Evolutionary conservation across 2,329 filamentous ascomycete species (phyloP).

Genomic region (Arthrinium phaeospermum): DNA sequence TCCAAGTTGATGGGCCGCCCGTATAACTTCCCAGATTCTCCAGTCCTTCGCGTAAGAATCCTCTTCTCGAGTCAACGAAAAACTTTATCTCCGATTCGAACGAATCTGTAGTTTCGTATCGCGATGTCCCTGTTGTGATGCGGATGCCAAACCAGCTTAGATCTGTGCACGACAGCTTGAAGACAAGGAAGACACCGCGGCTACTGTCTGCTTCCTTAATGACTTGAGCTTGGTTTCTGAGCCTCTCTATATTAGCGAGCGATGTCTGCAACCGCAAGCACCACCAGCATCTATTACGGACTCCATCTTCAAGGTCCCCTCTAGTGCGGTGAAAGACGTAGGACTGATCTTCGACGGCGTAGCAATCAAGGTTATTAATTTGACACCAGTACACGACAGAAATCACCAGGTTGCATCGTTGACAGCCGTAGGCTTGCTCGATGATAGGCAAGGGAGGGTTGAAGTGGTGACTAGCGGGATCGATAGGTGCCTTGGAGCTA

Average conservation of each 20-base stretch:
- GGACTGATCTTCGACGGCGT: background rate
- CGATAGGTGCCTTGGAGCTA: background rate
- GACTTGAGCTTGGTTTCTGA: background rate
- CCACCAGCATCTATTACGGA: constrained; percentile 8
- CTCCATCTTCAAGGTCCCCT: background rate
- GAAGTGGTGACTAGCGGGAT: background rate
- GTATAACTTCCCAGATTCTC: background rate
- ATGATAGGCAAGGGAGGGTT: background rate
- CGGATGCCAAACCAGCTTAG: no score
- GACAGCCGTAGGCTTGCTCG: background rate
- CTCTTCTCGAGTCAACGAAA: background rate
- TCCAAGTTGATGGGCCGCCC: background rate
- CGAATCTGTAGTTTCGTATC: background rate
- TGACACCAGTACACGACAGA: background rate
- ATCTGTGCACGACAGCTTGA: no score
- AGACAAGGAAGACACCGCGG: background rate
- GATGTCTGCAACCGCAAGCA: background rate
- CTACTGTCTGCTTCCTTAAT: background rate
- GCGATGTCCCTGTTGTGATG: background rate
- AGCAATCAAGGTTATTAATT: no score
- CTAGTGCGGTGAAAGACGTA: background rate
- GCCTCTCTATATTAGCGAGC: background rate
- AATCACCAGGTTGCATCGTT: background rate
- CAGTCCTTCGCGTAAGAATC: background rate
- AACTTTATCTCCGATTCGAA: background rate